Percentiles rank a stretch among this genome's conserved stretches.
Conservation (phyloP, 2,329 filamentous ascomycete genomes). For the Ophiognomonia clavigignenti-juglandacearum region DNA sequence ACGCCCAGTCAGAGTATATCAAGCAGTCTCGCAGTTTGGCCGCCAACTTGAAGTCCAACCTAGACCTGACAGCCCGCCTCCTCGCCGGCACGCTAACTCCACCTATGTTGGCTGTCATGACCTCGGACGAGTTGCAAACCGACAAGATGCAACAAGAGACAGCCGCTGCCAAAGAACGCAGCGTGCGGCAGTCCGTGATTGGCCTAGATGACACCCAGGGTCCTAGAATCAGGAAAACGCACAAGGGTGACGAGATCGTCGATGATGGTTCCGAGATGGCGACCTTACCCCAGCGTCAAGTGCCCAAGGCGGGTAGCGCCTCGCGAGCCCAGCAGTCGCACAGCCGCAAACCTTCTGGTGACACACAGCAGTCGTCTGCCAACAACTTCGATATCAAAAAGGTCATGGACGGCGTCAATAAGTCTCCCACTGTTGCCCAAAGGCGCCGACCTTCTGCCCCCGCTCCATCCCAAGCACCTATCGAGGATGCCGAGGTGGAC, state of each 20-base stretch:
- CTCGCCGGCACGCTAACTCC: slow-evolving; percentile 69
- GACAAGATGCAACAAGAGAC: slow-evolving; percentile 79
- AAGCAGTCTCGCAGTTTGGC: slow-evolving; percentile 69
- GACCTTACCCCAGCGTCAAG: slow-evolving; percentile 28
- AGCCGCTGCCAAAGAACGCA: slow-evolving; percentile 70
- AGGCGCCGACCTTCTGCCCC: slow-evolving; percentile 45
- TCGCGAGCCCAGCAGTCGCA: slow-evolving; percentile 6
- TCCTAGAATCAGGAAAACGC: slow-evolving; percentile 78
- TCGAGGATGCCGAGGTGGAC: slow-evolving; percentile 84
- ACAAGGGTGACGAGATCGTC: slow-evolving; percentile 91
- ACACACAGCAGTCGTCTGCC: slow-evolving; percentile 50
- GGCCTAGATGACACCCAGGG: slow-evolving; percentile 65
- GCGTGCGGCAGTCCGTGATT: slow-evolving; percentile 80
- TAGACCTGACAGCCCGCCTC: slow-evolving; percentile 69
- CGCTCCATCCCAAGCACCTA: slow-evolving; percentile 45
- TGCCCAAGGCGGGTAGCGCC: slow-evolving; percentile 4
- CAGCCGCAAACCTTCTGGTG: slow-evolving; percentile 19
- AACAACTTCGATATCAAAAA: slow-evolving; percentile 77
- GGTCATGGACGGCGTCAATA: slow-evolving; percentile 76
- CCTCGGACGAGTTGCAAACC: slow-evolving; percentile 83
- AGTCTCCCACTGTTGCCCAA: slow-evolving; percentile 59
- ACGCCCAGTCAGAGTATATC: slow-evolving; percentile 46
- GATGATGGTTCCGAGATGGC: slow-evolving; percentile 46
- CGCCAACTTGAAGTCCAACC: slow-evolving; percentile 87
- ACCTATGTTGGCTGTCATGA: slow-evolving; percentile 80